phyloP scores from a whole-genome alignment of 2,329 filamentous ascomycete species.

The Xylaria sp. region DNA sequence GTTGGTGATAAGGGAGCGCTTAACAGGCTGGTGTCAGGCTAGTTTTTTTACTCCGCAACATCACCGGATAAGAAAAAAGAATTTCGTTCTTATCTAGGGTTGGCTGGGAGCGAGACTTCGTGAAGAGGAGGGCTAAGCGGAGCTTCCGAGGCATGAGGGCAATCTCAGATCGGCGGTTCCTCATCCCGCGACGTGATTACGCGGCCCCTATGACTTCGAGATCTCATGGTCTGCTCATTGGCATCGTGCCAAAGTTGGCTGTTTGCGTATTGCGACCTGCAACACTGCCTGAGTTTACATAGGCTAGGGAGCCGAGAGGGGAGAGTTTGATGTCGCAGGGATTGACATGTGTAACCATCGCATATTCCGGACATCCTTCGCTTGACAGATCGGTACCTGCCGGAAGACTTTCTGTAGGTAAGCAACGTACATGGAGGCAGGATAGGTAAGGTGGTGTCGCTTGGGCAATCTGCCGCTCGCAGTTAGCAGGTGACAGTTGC shows the following conservation, averaged over 20 bases:
- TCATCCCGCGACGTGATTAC: conserved; percentile 15
- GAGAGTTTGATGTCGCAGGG: neutral
- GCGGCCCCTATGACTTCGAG: neutral
- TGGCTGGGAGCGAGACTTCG: neutral
- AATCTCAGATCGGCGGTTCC: conserved; percentile 7
- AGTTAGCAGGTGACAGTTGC: neutral
- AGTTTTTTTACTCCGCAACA: neutral
- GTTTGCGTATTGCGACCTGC: neutral
- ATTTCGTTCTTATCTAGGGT: neutral
- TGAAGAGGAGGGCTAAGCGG: no score
- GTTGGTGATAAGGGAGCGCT: neutral
- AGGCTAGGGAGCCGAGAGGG: neutral
- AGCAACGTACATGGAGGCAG: neutral
- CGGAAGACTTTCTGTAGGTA: neutral
- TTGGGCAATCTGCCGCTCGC: neutral
- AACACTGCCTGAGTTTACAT: neutral
- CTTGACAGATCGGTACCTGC: neutral
- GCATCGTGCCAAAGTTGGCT: neutral
- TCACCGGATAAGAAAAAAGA: neutral
- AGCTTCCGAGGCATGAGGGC: neutral
- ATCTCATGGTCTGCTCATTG: conserved; percentile 3
- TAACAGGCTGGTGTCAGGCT: neutral
- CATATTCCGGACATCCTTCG: neutral
- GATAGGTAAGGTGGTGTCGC: neutral
- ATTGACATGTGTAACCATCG: neutral